Evolutionary conservation across 306 rosid species (phyloP), one percentile per base, ranked within the genome.

Genomic region (Citrullus mucosospermus): DNA sequence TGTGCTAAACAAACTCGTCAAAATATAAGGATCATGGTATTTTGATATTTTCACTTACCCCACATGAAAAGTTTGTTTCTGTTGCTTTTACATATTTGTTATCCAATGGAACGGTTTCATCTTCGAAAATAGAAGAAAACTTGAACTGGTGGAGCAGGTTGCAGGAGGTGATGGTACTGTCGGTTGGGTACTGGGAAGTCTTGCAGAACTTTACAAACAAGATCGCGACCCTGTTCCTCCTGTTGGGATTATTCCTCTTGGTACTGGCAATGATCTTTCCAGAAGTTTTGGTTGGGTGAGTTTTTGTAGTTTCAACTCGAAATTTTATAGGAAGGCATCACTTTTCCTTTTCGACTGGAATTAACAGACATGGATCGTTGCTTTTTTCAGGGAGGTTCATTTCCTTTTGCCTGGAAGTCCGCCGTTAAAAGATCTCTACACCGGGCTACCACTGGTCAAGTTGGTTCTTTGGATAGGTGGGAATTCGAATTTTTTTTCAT

Each of bases 131-230:
- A 3, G 18, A 65, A 36, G 22, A 8, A 2, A 43, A 69, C 6
- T 18, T 38, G 25, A n/a, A 41, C 32, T 74, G 84, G 71, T 86
- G 83, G 86, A 59, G 79, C 89, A 96, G 99, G 99, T 92, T 82
- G 99, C 99, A 61, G 99, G 99, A 51, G 99, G 99, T 80, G 99
- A 96, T 84, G 99, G 99, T 67, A 89, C 99, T 22, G 97, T 96
- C 30, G 99, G 99, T 61, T 96, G 99, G 99, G 98, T 92, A 46
- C 86, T 96, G 48, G 98, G 93, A 81, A 82, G 98, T 87, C 90
- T 92, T 14, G 87, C 86, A 78, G 90, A 89, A 58, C 97, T 96
- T 85, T 69, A 81, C 50, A 65, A 51, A 43, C 86, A 79, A 61
- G 85, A 85, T n/a, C 89, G 89, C 25, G 83, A 78, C 55, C 93